These are phyloP conservation scores for Clonostachys byssicola DNA, from an alignment of 2,329 filamentous ascomycete species.

Conservation along the genomic window DNA sequence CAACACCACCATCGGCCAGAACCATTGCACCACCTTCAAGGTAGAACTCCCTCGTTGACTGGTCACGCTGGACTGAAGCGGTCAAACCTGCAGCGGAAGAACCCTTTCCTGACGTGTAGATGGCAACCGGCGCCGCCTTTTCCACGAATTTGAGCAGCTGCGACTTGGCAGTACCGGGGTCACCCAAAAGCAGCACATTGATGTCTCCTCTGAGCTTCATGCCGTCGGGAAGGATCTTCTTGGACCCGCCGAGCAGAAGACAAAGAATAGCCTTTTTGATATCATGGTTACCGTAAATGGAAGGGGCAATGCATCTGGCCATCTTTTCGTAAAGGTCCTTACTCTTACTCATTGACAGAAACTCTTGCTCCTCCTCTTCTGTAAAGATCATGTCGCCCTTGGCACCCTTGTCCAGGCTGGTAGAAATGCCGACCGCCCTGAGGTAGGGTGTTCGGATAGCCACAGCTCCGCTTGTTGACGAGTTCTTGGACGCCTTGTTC, in stretches of 20 bases:
- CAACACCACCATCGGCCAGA: slow-evolving; percentile 90
- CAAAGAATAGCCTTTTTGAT: slow-evolving; percentile 98
- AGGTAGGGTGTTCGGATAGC: slow-evolving; percentile 95
- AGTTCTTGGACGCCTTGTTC: slow-evolving; percentile 79
- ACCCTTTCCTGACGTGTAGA: slow-evolving; percentile 98
- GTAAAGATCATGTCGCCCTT: slow-evolving; percentile 82
- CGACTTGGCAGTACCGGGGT: slow-evolving; percentile 97
- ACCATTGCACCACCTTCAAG: slow-evolving; percentile 99
- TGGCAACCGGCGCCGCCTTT: slow-evolving; percentile 91
- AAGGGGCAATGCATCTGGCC: slow-evolving; percentile 89
- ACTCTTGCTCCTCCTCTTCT: slow-evolving; percentile 97
- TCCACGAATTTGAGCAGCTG: slow-evolving; percentile 97
- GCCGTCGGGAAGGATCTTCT: slow-evolving; percentile 95
- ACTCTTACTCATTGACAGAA: slow-evolving; percentile 81
- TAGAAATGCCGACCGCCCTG: slow-evolving; percentile 86
- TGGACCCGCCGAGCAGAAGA: slow-evolving; percentile 87
- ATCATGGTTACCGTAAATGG: slow-evolving; percentile 92
- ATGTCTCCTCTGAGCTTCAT: slow-evolving; percentile 98
- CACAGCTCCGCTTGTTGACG: slow-evolving; percentile 71
- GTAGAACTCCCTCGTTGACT: slow-evolving; percentile 91
- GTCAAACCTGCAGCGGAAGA: slow-evolving; percentile 97
- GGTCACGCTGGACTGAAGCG: slow-evolving; percentile 91
- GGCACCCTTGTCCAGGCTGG: slow-evolving; percentile 82
- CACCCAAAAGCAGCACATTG: slow-evolving; percentile 93
- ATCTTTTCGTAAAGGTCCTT: slow-evolving; percentile 92